Evolutionary conservation across 768 basidiomycete species (phyloP).

Genomic region (Pisolithus microcarpus): DNA sequence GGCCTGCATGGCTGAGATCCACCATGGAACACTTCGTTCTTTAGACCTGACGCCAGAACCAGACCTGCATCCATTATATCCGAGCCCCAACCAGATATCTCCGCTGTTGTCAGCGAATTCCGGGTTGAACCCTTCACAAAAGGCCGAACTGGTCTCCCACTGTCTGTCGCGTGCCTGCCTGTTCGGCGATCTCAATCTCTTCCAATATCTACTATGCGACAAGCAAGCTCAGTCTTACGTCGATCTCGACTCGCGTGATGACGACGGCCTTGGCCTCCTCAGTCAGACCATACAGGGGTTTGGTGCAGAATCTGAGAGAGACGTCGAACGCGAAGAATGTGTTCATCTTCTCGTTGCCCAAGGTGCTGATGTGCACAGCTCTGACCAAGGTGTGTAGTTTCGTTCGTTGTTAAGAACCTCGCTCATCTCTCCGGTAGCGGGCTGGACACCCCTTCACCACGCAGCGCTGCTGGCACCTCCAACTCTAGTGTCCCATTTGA

Average conservation of each 20-base stretch:
- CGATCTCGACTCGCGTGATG: conserved; percentile 68
- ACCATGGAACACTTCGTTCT: conserved; percentile 23
- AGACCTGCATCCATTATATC: conserved; percentile 75
- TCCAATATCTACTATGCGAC: conserved; percentile 68
- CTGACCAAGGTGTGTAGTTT: conserved; percentile 55
- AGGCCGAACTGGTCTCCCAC: conserved; percentile 63
- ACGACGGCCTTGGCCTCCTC: conserved; percentile 79
- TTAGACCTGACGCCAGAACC: conserved; percentile 67
- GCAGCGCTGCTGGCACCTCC: conserved; percentile 85
- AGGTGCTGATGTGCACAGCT: conserved; percentile 56
- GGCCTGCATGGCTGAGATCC: conserved; percentile 19
- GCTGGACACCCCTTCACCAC: conserved; percentile 94
- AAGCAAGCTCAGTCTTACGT: conserved; percentile 56
- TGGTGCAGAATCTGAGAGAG: conserved; percentile 71
- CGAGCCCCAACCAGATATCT: conserved; percentile 54
- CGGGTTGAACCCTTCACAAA: conserved; percentile 62
- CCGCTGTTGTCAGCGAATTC: conserved; percentile 59
- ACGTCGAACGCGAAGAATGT: conserved; percentile 88
- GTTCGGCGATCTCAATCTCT: conserved; percentile 67
- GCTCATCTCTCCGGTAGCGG: conserved; percentile 43
- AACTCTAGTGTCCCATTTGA: conserved; percentile 83
- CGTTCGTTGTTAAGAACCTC: background rate
- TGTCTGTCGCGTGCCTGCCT: conserved; percentile 68
- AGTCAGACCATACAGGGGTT: conserved; percentile 76
- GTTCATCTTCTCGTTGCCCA: conserved; percentile 72